Evolutionary conservation across 106 monocot species (phyloP).

Genomic region (Xerophyta viscosa): DNA sequence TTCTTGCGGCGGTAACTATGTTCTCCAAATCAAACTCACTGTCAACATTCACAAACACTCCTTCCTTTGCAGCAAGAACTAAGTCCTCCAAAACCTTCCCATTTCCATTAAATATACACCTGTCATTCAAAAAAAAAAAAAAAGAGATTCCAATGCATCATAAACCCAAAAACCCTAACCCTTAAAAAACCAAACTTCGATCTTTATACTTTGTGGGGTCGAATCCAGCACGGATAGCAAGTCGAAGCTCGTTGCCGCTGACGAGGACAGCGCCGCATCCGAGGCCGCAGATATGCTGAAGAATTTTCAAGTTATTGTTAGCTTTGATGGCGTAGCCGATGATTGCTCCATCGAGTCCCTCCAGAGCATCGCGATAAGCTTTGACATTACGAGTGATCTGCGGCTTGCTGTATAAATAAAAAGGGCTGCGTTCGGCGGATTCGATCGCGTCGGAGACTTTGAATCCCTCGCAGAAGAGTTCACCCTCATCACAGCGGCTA

Average conservation of each 20-base stretch:
- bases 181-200: too few relatives aligned
- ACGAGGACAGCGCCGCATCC: conserved; percentile 91
- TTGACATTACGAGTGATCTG: conserved; percentile 84
- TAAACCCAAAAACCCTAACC: too few relatives aligned
- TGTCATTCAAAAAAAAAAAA: conserved; percentile 33
- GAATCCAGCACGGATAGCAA: conserved; percentile 78
- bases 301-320: conserved; percentile 84
- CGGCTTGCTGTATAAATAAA: conserved; percentile 94
- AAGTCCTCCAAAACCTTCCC: conserved; percentile 88
- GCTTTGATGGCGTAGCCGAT: conserved; percentile 95
- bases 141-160: background rate
- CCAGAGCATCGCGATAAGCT: conserved; percentile 71
- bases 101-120: conserved; percentile 98
- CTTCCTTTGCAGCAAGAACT: conserved; percentile 74
- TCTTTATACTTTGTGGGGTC: conserved; percentile 71
- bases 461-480: conserved; percentile 68
- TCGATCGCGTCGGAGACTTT: conserved; percentile 60
- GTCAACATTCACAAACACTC: conserved; percentile 92
- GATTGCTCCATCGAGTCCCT: conserved; percentile 51
- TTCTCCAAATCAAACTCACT: conserved; percentile 97
- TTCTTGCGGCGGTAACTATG: conserved; percentile 78
- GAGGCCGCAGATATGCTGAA: conserved; percentile 64
- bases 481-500: too few relatives aligned
- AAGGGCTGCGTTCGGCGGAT: conserved; percentile 59
- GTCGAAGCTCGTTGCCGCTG: conserved; percentile 84